A percentile compares a stretch with the other conserved stretches of the same genome.
Conservation (phyloP, 805 yeast species). For the Zygoascus flipseniorum region DNA sequence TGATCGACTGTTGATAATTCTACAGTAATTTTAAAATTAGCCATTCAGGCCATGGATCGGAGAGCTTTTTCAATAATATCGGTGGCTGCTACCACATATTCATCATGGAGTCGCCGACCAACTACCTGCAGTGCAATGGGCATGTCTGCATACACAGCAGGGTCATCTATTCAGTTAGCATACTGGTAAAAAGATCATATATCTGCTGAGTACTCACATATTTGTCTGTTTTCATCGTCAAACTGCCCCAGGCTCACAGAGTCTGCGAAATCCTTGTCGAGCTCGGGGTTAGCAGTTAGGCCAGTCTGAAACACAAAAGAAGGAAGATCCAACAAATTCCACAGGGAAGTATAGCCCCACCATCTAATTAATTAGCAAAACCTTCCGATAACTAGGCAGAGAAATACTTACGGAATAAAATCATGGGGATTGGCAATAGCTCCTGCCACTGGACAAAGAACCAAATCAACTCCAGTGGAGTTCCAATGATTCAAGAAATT, state of each 20-base stretch:
- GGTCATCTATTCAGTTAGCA: conserved; percentile 25
- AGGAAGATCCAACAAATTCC: conserved; percentile 12
- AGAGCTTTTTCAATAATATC: not conserved
- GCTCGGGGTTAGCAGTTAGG: conserved; percentile 1
- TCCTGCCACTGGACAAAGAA: conserved; percentile 32
- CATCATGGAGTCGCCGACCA: conserved; percentile 52
- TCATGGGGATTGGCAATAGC: conserved; percentile 66
- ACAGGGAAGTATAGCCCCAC: conserved; percentile 8
- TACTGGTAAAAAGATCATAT: too few species aligned
- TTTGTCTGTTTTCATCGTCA: not conserved
- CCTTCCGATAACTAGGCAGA: too few species aligned
- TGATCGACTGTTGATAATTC: too few species aligned
- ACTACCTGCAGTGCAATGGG: conserved; percentile 51
- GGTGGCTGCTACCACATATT: conserved; percentile 17
- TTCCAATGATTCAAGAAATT: conserved; percentile 1
- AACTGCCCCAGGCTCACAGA: not conserved
- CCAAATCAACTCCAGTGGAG: not conserved
- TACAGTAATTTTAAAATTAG: too few species aligned
- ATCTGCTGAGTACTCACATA: not conserved
- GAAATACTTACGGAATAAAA: conserved; percentile 33
- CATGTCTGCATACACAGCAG: conserved; percentile 39
- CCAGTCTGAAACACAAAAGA: conserved; percentile 9
- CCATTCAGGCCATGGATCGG: too few species aligned
- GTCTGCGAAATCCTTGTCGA: not conserved
- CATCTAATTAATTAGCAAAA: not conserved